Percentiles rank a stretch among this genome's conserved stretches.
These are phyloP conservation scores for Suhomyces maxii DNA, from an alignment of 1,139 yeast genomes.

Conservation along the genomic window DNA sequence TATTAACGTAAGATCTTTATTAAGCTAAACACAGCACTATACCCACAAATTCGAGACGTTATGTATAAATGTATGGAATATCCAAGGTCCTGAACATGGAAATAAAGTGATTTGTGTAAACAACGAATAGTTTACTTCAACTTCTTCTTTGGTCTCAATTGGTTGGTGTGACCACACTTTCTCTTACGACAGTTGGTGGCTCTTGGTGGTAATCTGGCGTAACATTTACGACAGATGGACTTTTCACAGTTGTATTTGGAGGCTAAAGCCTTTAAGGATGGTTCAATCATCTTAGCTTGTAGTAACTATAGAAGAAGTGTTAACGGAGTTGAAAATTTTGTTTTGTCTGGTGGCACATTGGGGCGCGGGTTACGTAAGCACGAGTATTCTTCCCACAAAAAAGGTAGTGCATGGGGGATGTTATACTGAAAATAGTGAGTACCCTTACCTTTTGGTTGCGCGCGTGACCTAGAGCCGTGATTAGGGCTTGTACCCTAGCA, in stretches of 20 bases:
- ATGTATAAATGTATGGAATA: slow-evolving; percentile 6
- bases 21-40: slow-evolving; percentile 13
- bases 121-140: slow-evolving; percentile 70
- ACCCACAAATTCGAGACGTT: slow-evolving; percentile 2
- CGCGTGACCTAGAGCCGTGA: not conserved
- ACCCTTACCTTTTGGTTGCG: too few species aligned
- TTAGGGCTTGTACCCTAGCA: slow-evolving; percentile 3
- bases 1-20: slow-evolving; percentile 12
- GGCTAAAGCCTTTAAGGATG: slow-evolving; percentile 98
- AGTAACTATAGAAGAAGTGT: slow-evolving; percentile 6
- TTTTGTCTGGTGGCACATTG: slow-evolving; percentile 3
- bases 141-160: slow-evolving; percentile 99
- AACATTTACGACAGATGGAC: slow-evolving; percentile 98
- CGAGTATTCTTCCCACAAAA: not conserved
- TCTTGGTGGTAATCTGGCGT: slow-evolving; percentile 99
- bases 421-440: not conserved
- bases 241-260: slow-evolving; percentile 99
- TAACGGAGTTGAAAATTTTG: slow-evolving; percentile 7
- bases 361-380: slow-evolving; percentile 5
- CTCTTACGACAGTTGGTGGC: slow-evolving; percentile 99
- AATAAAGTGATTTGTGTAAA: not conserved
- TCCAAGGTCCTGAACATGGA: not conserved
- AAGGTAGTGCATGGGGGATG: not conserved
- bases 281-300: slow-evolving; percentile 75
- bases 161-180: slow-evolving; percentile 99